Evolutionary conservation across 192 early-diverging fungal species (phyloP), one percentile per base, ranked within the genome.

Genomic region (Podila epicladia): DNA sequence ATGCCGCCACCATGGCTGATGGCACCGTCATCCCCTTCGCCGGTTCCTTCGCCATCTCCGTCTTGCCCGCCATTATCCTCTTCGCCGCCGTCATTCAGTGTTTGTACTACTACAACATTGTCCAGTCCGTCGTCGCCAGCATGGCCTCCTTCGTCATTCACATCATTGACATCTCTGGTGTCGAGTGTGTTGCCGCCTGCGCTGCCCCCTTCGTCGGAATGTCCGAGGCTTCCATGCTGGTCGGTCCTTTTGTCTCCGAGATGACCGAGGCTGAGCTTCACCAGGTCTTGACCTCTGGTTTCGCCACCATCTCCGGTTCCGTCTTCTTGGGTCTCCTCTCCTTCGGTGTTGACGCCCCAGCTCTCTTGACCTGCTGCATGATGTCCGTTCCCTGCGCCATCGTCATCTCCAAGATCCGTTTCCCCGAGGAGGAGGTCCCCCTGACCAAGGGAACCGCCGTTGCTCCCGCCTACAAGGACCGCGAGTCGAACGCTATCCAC

Each of bases 301-400:
- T 97, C 83, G 91, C 96, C 33, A 97, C 96, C 65, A 92, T 97
- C 66, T 91, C 94, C 37, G 95, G 94, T 28, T 95, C 96, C 15
- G 92, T 93, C 24, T 84, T 97, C 31, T 87, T 91, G 61, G 93
- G 86, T 50, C 96, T 95, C 76, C 84, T 93, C 69, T 70, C 85
- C 37, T 82, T 94, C 74, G 93, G 93, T 58, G 91, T 92, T n/a
- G 73, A 86, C 65, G 82, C 88, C 5, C 80, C 86, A 26, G 87
- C 89, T 69, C 82, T 97, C 28, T 89, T 97, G 75, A 94, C 95
- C 1, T 89, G 94, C 17, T 96, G 95, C 83, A 84, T 96, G 87
- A 96, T 97, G 95, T 97, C 96, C 32, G 91, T 97, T 37, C 96
- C 96, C 4, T 91, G 92, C 71, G 91, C 92, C 7, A 75, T 97